Evolutionary conservation across 805 yeast genomes (phyloP), one percentile per base, ranked within the genome.

Genomic region (Sungouiozyma intestinalis): DNA sequence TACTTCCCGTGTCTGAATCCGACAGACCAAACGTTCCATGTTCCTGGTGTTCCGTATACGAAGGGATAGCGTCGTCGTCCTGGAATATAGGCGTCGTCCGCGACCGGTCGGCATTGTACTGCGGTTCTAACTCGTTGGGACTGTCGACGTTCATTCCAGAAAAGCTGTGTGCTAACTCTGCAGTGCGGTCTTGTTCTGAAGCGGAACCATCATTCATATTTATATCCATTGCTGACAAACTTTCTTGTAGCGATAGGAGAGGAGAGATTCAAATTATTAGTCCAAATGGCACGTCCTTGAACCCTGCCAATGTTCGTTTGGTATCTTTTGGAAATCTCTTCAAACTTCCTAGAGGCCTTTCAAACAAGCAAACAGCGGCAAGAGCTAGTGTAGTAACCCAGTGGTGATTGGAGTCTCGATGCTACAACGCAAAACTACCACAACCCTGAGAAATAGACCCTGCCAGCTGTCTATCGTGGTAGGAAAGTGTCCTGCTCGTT

Each of bases 41-140:
- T 24, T 57, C 62, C 14, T 51, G 51, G 17, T 53, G 58, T 20
- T 58, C 55, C 15, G 63, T 53, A 35, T 70, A 62, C 45, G 72
- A 72, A 53, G 69, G 64, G 44, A 66, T 71, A 40, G 76, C 81
- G 47, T 65, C 65, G 31, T 77, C 84, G 36, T 69, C 68, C 32
- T 82, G 90, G 34, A 85, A 70, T 14, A 84, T 76, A 41, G 84
- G 52, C 0, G 92, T 82, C 2, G 88, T 79, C 59, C 79, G 81
- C 48, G 49, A 46, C 20, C 47, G 41, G 15, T 38, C 31, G 56
- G 36, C 20, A 55, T 40, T 9, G 48, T 33, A 27, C 36, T 65
- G 57, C 36, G 52, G 50, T 34, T 45, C 50, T 24, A 52, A 33
- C 29, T 48, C 58, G 33, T 50, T 47, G 6, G 55, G 48, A 39